Evolutionary conservation across 805 yeast species (phyloP).

Genomic region (Sugiyamaella americana): DNA sequence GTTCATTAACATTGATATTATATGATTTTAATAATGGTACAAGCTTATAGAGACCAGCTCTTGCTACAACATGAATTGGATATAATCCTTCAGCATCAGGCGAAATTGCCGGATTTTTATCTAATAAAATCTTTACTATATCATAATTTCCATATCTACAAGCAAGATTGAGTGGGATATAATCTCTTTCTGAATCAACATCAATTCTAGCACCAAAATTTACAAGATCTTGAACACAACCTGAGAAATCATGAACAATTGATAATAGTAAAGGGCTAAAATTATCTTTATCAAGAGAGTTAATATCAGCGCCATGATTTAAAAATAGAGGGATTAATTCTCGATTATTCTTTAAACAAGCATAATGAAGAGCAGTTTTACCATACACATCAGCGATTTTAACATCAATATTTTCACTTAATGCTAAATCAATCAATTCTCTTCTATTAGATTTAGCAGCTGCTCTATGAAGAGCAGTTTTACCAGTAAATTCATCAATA

Average conservation of each 20-base stretch:
- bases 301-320: constrained; percentile 33
- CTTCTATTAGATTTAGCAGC: constrained; percentile 28
- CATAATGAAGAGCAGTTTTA: constrained; percentile 81
- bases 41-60: constrained; percentile 68
- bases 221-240: constrained; percentile 46
- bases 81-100: constrained; percentile 79
- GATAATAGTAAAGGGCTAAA: constrained; percentile 78
- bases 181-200: constrained; percentile 39
- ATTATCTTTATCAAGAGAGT: constrained; percentile 37
- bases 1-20: constrained; percentile 58
- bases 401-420: constrained; percentile 27
- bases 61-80: constrained; percentile 83
- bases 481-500: constrained; percentile 65
- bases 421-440: constrained; percentile 29
- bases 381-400: constrained; percentile 42
- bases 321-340: constrained; percentile 40
- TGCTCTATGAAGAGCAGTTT: constrained; percentile 70
- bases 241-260: constrained; percentile 59
- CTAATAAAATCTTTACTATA: constrained; percentile 58
- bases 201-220: constrained; percentile 39
- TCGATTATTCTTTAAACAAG: constrained; percentile 50
- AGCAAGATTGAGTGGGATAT: constrained; percentile 68
- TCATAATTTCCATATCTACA: constrained; percentile 76
- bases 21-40: constrained; percentile 58
- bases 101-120: constrained; percentile 36